Evolutionary conservation across 1,284 basidiomycete genomes (phyloP).

Genomic region (Rhodofomes roseus): DNA sequence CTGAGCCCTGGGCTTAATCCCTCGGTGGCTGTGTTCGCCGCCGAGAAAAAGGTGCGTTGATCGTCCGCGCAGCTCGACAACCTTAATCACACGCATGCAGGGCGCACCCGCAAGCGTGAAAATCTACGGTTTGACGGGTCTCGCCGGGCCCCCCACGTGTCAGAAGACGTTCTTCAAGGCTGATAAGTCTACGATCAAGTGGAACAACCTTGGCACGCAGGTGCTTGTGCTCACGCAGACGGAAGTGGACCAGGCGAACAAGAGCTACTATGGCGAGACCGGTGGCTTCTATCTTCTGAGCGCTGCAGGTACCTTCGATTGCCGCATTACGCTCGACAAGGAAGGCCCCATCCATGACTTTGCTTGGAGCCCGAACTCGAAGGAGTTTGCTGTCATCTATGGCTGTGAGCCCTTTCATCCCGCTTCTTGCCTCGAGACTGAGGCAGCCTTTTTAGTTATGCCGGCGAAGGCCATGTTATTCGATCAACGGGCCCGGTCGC

Average conservation of each 20-base stretch:
- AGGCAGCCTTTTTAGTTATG: slow-evolving; percentile 60
- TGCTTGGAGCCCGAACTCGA: slow-evolving; percentile 94
- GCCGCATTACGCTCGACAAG: slow-evolving; percentile 90
- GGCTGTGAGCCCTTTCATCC: slow-evolving; percentile 66
- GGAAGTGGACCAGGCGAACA: slow-evolving; percentile 96
- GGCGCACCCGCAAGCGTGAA: slow-evolving; percentile 91
- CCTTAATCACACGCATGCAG: slow-evolving; percentile 30
- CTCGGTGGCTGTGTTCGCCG: slow-evolving; percentile 85
- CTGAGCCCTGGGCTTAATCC: slow-evolving; percentile 85
- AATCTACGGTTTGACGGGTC: slow-evolving; percentile 74
- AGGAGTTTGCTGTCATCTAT: slow-evolving; percentile 95
- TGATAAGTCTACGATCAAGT: slow-evolving; percentile 91
- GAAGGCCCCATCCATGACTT: slow-evolving; percentile 98
- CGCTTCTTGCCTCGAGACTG: background rate
- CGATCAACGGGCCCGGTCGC: slow-evolving; percentile 83
- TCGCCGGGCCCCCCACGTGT: slow-evolving; percentile 59
- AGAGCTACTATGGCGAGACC: slow-evolving; percentile 98
- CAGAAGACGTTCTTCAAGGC: slow-evolving; percentile 97
- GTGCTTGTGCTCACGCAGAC: slow-evolving; percentile 90
- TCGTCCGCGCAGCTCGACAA: background rate
- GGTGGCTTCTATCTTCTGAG: slow-evolving; percentile 88
- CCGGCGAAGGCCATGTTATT: slow-evolving; percentile 92
- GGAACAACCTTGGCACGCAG: slow-evolving; percentile 90
- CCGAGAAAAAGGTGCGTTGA: slow-evolving; percentile 81
- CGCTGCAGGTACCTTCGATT: slow-evolving; percentile 95